These are phyloP conservation scores for Diaporthe sp. DNA, from an alignment of 2,329 filamentous ascomycete genomes.

Conservation along the genomic window DNA sequence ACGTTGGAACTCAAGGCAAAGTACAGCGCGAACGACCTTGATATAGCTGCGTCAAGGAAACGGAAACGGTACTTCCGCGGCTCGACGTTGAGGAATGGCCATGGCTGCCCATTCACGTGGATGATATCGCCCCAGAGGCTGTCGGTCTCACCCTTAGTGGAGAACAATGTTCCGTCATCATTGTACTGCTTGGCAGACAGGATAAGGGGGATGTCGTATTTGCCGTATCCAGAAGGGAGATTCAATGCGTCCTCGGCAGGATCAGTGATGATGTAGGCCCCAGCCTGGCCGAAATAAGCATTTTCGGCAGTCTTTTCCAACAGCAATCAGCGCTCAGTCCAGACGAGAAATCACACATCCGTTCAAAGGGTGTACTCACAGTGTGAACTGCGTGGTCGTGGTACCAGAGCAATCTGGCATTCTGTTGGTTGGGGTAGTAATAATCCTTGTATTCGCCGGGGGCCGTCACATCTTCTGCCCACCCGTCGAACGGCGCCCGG, in stretches of 20 bases:
- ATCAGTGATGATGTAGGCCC: constrained; percentile 68
- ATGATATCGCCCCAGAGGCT: constrained; percentile 70
- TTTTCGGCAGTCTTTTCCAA: constrained; percentile 62
- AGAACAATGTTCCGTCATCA: constrained; percentile 62
- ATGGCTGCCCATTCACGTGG: constrained; percentile 71
- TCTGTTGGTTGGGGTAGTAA: constrained; percentile 71
- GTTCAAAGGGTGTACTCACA: constrained; percentile 42
- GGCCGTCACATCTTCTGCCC: constrained; percentile 62
- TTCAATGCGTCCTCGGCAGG: constrained; percentile 61
- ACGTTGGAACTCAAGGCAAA: constrained; percentile 53
- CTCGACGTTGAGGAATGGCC: constrained; percentile 71
- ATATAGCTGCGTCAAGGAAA: constrained; percentile 64
- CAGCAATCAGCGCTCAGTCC: constrained; percentile 43
- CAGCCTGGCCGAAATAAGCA: constrained; percentile 69
- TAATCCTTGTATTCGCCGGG: constrained; percentile 72
- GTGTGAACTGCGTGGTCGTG: constrained; percentile 60
- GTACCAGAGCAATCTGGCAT: constrained; percentile 69
- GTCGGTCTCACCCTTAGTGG: constrained; percentile 57
- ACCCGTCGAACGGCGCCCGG: constrained; percentile 63
- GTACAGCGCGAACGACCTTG: constrained; percentile 62
- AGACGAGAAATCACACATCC: background rate
- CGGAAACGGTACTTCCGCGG: constrained; percentile 72
- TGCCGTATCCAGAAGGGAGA: constrained; percentile 62
- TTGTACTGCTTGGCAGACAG: constrained; percentile 66
- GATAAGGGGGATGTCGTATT: constrained; percentile 67